Conservation (phyloP, 495 filamentous ascomycete species). For the Delitschia confertaspora region DNA sequence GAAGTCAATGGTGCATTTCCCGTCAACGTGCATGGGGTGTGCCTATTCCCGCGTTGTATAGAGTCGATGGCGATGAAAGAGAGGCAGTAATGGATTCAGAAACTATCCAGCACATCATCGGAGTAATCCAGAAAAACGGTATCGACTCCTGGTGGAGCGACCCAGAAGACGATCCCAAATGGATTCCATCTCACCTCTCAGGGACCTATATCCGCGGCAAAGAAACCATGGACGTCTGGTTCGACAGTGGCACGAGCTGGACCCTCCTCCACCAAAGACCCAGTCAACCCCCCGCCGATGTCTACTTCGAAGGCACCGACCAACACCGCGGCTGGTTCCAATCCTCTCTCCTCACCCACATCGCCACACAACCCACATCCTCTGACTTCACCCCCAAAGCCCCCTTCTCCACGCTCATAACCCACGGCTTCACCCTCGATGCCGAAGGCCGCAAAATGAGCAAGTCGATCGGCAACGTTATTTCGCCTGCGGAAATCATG, state of each 20-base stretch:
- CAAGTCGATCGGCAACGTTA: constrained; percentile 89
- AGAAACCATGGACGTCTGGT: constrained; percentile 99
- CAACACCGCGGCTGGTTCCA: constrained; percentile 99
- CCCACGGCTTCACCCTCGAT: constrained; percentile 91
- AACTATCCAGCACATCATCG: constrained; percentile 77
- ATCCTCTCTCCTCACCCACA: constrained; percentile 86
- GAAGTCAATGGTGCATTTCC: constrained; percentile 98
- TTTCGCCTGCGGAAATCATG: constrained; percentile 75
- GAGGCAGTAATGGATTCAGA: constrained; percentile 67
- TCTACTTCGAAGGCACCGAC: constrained; percentile 90
- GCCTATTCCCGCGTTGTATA: constrained; percentile 85
- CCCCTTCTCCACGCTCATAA: constrained; percentile 80
- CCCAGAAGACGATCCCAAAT: constrained; percentile 57
- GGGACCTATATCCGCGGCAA: constrained; percentile 59
- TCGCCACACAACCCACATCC: constrained; percentile 48
- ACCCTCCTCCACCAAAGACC: constrained; percentile 42
- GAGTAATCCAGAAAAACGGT: constrained; percentile 63
- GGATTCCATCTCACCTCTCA: constrained; percentile 54
- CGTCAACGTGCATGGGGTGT: constrained; percentile 94
- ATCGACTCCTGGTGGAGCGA: constrained; percentile 94
- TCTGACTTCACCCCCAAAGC: constrained; percentile 29
- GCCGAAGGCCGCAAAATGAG: constrained; percentile 92
- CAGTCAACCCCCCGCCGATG: constrained; percentile 57
- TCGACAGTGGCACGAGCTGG: constrained; percentile 97
- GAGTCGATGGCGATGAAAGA: constrained; percentile 44